A percentile compares a stretch with the other conserved stretches of the same genome.
Evolutionary conservation across 345 rosid species (phyloP).

Genomic region (Streptanthus diversifolius): DNA sequence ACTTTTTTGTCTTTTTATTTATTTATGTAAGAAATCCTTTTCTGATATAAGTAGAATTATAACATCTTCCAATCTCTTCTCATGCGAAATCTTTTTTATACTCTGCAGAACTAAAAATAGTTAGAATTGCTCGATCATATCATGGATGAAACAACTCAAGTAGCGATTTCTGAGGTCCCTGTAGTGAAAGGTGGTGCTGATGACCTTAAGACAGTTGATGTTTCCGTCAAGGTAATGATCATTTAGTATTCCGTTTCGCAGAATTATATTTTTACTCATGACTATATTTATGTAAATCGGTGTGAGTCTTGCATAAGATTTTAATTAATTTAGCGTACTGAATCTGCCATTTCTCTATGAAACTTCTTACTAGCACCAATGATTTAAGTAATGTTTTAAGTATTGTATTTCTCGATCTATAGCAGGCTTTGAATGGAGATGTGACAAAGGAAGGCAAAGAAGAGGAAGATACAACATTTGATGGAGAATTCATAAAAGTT

Average conservation of each 20-base stretch:
- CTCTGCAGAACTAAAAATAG: conserved; percentile 21
- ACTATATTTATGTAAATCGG: neutral
- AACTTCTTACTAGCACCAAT: neutral
- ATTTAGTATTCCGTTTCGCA: neutral
- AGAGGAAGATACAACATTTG: conserved; percentile 49
- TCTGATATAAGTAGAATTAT: neutral
- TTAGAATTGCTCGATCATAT: conserved; percentile 11
- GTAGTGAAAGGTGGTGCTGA: conserved; percentile 43
- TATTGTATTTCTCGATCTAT: conserved; percentile 19
- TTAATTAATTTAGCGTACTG: neutral
- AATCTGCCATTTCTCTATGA: neutral
- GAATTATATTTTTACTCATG: conserved; percentile 13
- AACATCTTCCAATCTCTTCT: conserved; percentile 12
- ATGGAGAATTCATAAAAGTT: conserved; percentile 90
- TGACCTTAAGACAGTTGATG: conserved; percentile 37
- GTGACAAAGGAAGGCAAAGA: conserved; percentile 48
- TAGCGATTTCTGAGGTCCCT: conserved; percentile 49
- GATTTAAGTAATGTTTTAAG: conserved; percentile 2
- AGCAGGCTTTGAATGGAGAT: conserved; percentile 55
- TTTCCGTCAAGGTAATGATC: conserved; percentile 52
- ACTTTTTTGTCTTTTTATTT: conserved; percentile 13
- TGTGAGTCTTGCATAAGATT: neutral
- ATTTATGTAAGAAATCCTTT: neutral
- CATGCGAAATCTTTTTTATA: neutral
- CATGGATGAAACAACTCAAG: conserved; percentile 63